Evolutionary conservation across 2,329 filamentous ascomycete species (phyloP), one percentile per base, ranked within the genome.

Genomic region (Colletotrichum caudatum): DNA sequence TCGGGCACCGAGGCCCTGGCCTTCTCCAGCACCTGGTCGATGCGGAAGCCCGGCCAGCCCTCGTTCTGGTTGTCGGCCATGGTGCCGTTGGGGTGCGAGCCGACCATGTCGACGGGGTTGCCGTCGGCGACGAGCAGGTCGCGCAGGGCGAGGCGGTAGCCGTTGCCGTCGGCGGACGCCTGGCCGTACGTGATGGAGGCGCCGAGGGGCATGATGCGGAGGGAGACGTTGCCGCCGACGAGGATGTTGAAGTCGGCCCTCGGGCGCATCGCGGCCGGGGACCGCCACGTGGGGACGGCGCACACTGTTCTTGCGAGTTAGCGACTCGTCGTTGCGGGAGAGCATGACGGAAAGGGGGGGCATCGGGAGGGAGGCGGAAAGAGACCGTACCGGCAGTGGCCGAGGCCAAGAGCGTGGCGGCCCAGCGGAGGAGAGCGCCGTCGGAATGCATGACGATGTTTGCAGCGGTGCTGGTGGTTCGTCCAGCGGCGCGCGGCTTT

Each of bases 1-100:
- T 70, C 29, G 1, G 78, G 77, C 5, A 83, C 78, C 1, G 80
- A 78, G 5, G 23, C 41, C 35, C 73, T 72, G 33, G 81, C 82
- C 69, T 81, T 82, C 37, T 37, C 74, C 54, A 76, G 70, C 46
- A 85, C 80, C 73, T 84, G 72, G 37, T 80, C 80, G 76, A 87
- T 81, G 58, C 81, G 80, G 54, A 78, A 77, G 33, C 81, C 84
- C 0, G 82, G 79, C 79, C 84, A 84, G 44, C 84, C 84, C 74
- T 87, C 85, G 73, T 83, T 80, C 16, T 83, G 79, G 74, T 82
- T 82, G 75, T 83, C 78, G 29, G 26, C 46, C 83, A 85, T 85
- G 68, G 73, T 77, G 50, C 83, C 83, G 57, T 76, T 74, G 23
- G 79, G 73, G 39, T 77, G 78, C n/a, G 78, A 81, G 29, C 84